Evolutionary conservation across 495 filamentous ascomycete species (phyloP), one percentile per base, ranked within the genome.

Genomic region (Talaromyces trachyspermus): DNA sequence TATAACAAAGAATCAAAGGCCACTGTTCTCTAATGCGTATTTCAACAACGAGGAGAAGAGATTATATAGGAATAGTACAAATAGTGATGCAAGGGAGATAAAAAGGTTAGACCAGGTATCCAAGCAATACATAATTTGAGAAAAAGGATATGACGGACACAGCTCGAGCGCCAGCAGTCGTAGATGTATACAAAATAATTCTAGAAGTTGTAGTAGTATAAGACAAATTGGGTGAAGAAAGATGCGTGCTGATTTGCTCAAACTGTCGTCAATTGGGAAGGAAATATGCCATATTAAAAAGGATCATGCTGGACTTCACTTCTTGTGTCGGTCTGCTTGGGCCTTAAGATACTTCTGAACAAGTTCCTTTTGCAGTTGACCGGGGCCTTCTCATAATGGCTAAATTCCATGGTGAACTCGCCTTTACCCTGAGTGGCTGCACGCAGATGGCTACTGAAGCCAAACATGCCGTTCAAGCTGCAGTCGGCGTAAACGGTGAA

Each of bases 331-430:
- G 50, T 82, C 84, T 49, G 81, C 83, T 59, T 85, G 78, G 60
- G 84, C 84, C 77, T 95, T 95, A 64, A 90, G 69, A 69, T 95
- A 78, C 71, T 90, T 89, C 47, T 81, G 80, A 26, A 97, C 70
- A 41, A 99, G 73, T 65, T 97, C 94, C 68, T 86, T 95, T 69
- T 99, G 94, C 64, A 96, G 60, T 56, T 96, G 91, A 49, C 81
- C 79, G 41, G 89, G 86, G 91, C 86, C 45, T 86, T 75, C 47
- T 83, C 80, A 62, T 99, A 97, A 69, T 97, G 90, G 61, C 84
- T 88, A 65, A 97, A 99, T 73, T 99, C 94, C 94, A 99, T 99
- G 51, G 76, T 84, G 58, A 95, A 99, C 73, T 99, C 94, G 54
- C 94, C 94, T 77, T 99, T 99, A 44, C 92, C 94, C 72, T 99